phyloP scores from a whole-genome alignment of 108 stramenopile species.

The Conticribra guillardii region DNA sequence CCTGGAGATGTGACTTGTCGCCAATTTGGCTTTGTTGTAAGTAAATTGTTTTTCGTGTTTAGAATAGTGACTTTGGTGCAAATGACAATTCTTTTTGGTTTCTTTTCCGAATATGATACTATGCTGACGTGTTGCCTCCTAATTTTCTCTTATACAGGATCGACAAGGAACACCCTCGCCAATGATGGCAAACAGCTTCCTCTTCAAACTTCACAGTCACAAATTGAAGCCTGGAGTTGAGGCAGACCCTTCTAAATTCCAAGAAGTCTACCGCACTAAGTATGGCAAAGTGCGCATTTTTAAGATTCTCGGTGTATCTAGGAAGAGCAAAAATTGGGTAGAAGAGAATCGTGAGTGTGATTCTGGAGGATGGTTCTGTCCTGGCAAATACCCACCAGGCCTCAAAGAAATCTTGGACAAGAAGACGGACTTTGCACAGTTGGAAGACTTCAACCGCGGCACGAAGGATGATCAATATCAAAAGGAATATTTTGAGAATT shows the following conservation, averaged over 20 bases:
- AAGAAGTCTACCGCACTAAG: conserved; percentile 93
- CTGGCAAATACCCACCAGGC: conserved; percentile 89
- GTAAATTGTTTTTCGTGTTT: conserved; percentile 6
- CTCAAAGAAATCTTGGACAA: conserved; percentile 64
- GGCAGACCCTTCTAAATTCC: conserved; percentile 74
- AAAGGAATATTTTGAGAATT: conserved; percentile 84
- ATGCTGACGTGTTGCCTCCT: too few relatives aligned
- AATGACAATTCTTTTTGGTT: too few relatives aligned
- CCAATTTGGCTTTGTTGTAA: conserved; percentile 82
- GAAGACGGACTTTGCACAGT: conserved; percentile 90
- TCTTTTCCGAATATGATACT: too few relatives aligned
- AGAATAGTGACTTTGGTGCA: not conserved
- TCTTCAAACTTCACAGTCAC: conserved; percentile 92
- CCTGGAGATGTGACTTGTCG: conserved; percentile 94
- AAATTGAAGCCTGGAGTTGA: conserved; percentile 74
- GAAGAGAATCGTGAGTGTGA: conserved; percentile 85
- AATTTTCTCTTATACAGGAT: conserved; percentile 62
- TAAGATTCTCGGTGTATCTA: conserved; percentile 84
- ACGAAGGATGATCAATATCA: conserved; percentile 83
- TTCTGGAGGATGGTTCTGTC: conserved; percentile 91
- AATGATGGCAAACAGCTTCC: conserved; percentile 89
- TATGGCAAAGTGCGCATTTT: conserved; percentile 98
- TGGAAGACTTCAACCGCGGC: conserved; percentile 93
- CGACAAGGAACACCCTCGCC: conserved; percentile 87
- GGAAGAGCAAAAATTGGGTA: conserved; percentile 86